phyloP scores from a whole-genome alignment of 2,329 filamentous ascomycete species.

The Aspergillus sp. region DNA sequence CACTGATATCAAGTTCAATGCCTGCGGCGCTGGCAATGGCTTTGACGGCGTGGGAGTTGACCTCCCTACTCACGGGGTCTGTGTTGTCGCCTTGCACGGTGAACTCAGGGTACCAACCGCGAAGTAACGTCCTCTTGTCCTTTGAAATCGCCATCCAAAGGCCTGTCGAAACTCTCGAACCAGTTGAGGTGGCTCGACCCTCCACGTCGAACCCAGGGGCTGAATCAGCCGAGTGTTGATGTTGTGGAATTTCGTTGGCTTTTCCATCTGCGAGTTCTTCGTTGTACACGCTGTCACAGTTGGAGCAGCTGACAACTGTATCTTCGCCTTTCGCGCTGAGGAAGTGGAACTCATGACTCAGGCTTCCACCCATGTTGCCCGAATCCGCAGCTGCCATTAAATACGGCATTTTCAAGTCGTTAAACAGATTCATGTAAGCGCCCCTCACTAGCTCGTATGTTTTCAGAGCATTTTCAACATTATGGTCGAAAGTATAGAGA shows the following conservation, averaged over 20 bases:
- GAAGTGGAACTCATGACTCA: slow-evolving; percentile 95
- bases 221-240: slow-evolving; percentile 1
- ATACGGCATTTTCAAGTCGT: slow-evolving; percentile 79
- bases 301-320: slow-evolving; percentile 70
- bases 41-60: slow-evolving; percentile 67
- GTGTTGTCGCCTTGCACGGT: slow-evolving; percentile 29
- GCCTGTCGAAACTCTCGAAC: slow-evolving; percentile 36
- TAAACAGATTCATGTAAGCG: slow-evolving; percentile 75
- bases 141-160: slow-evolving; percentile 43
- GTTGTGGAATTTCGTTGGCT: slow-evolving; percentile 17
- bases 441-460: slow-evolving; percentile 75
- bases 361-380: slow-evolving; percentile 89
- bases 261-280: slow-evolving; percentile 72
- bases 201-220: slow-evolving; percentile 27
- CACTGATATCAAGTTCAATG: slow-evolving; percentile 68
- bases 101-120: slow-evolving; percentile 65
- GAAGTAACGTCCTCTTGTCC: slow-evolving; percentile 67
- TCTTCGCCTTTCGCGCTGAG: slow-evolving; percentile 80
- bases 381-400: slow-evolving; percentile 86
- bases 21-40: slow-evolving; percentile 49
- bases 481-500: slow-evolving; percentile 88
- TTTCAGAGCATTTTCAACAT: slow-evolving; percentile 64
- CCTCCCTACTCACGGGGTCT: slow-evolving; percentile 39
- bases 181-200: slow-evolving; percentile 18
- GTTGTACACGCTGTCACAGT: slow-evolving; percentile 77